Evolutionary conservation across 2,329 filamentous ascomycete genomes (phyloP).

Genomic region (Chalara sp.): DNA sequence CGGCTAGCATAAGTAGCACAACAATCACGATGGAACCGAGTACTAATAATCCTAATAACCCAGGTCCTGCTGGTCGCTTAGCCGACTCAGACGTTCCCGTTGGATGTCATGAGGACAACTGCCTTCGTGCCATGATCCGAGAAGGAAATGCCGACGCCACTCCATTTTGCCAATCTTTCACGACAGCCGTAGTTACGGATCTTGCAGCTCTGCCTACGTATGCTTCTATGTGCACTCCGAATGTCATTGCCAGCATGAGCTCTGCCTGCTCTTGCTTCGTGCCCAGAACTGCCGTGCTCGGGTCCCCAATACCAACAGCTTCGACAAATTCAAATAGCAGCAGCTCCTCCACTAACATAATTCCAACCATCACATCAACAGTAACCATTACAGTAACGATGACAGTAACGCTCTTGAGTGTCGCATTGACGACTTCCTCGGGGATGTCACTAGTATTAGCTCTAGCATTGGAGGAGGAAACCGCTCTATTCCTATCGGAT

Average conservation of each 20-base stretch:
- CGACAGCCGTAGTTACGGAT: neutral
- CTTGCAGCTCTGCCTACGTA: conserved; percentile 1
- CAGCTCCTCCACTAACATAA: too few relatives aligned
- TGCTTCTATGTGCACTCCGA: conserved; percentile 2
- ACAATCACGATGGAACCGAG: too few relatives aligned
- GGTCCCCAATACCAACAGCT: neutral
- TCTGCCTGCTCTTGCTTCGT: conserved; percentile 5
- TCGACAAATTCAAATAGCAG: too few relatives aligned
- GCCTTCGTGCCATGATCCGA: conserved; percentile 3
- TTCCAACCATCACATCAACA: too few relatives aligned
- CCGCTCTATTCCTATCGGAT: neutral
- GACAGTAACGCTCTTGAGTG: too few relatives aligned
- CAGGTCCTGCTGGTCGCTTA: too few relatives aligned
- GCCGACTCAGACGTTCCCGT: neutral
- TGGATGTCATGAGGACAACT: conserved; percentile 3
- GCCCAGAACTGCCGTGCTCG: neutral
- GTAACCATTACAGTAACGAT: too few relatives aligned
- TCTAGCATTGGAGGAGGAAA: too few relatives aligned
- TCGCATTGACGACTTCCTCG: too few relatives aligned
- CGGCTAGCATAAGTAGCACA: too few relatives aligned
- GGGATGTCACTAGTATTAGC: too few relatives aligned
- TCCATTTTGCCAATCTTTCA: conserved; percentile 1
- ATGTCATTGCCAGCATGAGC: conserved; percentile 1
- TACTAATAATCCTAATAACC: too few relatives aligned
- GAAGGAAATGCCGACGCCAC: conserved; percentile 1